A percentile compares a stretch with the other conserved stretches of the same genome.
These are phyloP conservation scores for Buxus sempervirens DNA, from an alignment of 164 flowering plant genomes.

Conservation along the genomic window DNA sequence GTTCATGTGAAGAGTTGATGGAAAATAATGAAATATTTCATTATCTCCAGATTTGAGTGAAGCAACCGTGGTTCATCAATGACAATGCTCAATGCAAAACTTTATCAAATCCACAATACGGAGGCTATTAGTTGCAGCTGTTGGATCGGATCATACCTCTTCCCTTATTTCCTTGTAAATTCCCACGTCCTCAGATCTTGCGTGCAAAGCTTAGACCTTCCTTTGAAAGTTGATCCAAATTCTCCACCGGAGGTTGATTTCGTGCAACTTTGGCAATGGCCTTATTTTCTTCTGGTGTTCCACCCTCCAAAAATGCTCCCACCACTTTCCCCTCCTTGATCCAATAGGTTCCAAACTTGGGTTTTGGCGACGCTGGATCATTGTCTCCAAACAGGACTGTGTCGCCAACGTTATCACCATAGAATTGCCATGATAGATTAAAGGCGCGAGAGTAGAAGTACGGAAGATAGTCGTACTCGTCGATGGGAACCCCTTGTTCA, in stretches of 20 bases:
- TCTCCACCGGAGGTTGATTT: conserved; percentile 64
- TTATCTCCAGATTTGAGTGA: too few species aligned
- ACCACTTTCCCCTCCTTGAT: conserved; percentile 80
- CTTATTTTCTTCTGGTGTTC: conserved; percentile 86
- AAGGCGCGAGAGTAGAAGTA: conserved; percentile 93
- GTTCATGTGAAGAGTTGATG: too few species aligned
- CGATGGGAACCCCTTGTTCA: conserved; percentile 65
- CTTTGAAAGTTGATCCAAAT: conserved; percentile 37
- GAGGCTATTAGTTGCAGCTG: not conserved
- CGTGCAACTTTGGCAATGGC: conserved; percentile 89
- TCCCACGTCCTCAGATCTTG: conserved; percentile 51
- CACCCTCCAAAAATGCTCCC: conserved; percentile 94
- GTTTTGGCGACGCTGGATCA: conserved; percentile 14
- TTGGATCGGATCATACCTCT: not conserved
- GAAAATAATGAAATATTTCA: too few species aligned
- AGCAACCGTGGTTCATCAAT: too few species aligned
- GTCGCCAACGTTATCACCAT: conserved; percentile 76
- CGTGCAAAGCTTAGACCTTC: conserved; percentile 86
- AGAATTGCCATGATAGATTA: conserved; percentile 95
- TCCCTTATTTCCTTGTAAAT: not conserved
- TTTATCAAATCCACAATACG: not conserved
- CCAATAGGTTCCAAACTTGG: conserved; percentile 96
- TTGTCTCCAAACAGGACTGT: not conserved
- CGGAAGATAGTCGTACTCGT: conserved; percentile 91
- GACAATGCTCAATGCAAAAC: too few species aligned